These are phyloP conservation scores for Chaetomium olivaceum DNA, from an alignment of 2,329 filamentous ascomycete genomes.

Conservation along the genomic window DNA sequence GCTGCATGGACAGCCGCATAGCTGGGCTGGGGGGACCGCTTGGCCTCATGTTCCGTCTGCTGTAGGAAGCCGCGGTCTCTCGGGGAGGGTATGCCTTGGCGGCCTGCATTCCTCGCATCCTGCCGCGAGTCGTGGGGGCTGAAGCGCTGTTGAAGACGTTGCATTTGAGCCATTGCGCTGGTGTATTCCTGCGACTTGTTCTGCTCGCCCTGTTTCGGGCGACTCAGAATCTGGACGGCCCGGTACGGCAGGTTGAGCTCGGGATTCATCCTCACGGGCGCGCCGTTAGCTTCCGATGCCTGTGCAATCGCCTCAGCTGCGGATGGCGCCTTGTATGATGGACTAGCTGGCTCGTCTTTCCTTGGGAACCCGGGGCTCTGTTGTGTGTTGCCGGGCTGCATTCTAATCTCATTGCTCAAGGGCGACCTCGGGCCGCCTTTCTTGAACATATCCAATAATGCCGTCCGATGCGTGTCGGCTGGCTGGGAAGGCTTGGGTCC, in stretches of 20 bases:
- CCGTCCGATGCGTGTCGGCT: constrained; percentile 48
- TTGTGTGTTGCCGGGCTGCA: constrained; percentile 22
- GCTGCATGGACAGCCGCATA: constrained; percentile 24
- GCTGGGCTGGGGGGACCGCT: constrained; percentile 25
- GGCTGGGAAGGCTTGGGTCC: constrained; percentile 26
- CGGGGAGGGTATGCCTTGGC: constrained; percentile 28
- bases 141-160: constrained; percentile 29
- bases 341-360: constrained; percentile 16
- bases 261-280: constrained; percentile 39
- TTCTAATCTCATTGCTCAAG: constrained; percentile 31
- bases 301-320: constrained; percentile 34
- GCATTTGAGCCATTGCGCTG: constrained; percentile 24
- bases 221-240: constrained; percentile 43
- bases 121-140: constrained; percentile 30
- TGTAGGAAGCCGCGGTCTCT: constrained; percentile 24
- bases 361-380: constrained; percentile 24
- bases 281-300: constrained; percentile 36
- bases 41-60: constrained; percentile 25
- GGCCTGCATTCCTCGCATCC: constrained; percentile 20
- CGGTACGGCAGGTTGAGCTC: constrained; percentile 44
- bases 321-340: constrained; percentile 26
- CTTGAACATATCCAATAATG: constrained; percentile 58
- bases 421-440: constrained; percentile 39
- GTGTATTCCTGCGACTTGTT: constrained; percentile 18
- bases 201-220: constrained; percentile 37